Evolutionary conservation across 768 basidiomycete species (phyloP), one percentile per base, ranked within the genome.

Genomic region (Tulasnella sp.): DNA sequence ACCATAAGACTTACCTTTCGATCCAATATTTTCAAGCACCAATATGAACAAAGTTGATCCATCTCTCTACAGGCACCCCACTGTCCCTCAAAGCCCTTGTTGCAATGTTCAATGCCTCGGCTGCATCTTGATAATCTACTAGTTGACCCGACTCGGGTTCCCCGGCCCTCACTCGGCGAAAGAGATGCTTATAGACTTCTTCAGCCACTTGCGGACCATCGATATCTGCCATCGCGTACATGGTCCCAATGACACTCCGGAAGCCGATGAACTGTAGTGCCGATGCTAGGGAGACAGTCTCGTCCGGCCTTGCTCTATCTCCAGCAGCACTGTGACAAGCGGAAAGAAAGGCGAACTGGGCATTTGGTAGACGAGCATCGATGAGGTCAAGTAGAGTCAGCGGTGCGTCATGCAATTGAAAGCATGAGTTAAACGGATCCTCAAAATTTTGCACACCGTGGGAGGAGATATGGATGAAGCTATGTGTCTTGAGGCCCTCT

Each of bases 1-100:
- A n/a, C n/a, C n/a, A n/a, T n/a, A n/a, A n/a, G n/a, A n/a, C n/a
- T n/a, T n/a, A n/a, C n/a, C n/a, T n/a, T n/a, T n/a, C n/a, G n/a
- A n/a, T n/a, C n/a, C n/a, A n/a, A n/a, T n/a, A n/a, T n/a, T n/a
- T 20, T 42, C 31, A 45, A 16, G 27, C 27, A 20, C 20, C 43
- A 25, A 19, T 25, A 24, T 45, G 43, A 5, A 45, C 43, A 24
- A 45, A 45, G 43, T 27, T 45, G 9, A 45, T 45, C 43, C 22
- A 25, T 29, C 43, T 45, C 5, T 6, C 28, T 6, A 31, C 12
- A 12, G 20, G 43, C 16, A 45, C 43, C 9, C 27, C 6, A n/a
- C 16, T 45, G 25, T n/a, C 15, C 20, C 20, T 20, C 20, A 45
- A 16, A 7, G 8, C 9, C 31, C 43, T 7, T 5, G 32, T 27